Base-by-base conservation (phyloP, 2,329 filamentous ascomycete genomes). In the Nemania sp. region DNA sequence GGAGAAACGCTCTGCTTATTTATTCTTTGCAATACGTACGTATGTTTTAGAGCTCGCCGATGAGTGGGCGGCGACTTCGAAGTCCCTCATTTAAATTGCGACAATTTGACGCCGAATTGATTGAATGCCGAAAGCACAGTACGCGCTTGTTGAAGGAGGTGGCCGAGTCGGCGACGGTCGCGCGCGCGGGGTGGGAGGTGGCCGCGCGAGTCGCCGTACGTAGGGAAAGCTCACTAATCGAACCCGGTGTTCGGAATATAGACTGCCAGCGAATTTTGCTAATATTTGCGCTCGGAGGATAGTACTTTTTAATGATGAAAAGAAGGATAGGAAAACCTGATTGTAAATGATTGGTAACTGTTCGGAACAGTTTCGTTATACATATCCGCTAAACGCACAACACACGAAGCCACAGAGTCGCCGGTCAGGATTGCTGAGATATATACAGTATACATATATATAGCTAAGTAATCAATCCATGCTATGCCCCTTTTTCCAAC, bases 31-130 rank as follows among this genome's bases (percentile, higher is more conserved):
- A 17, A 14, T 28, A 23, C 8, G 33, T 17, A 31, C 4, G 6
- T n/a, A 11, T 39, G 28, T 19, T 45, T 42, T 31, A n/a, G n/a
- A n/a, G n/a, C n/a, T n/a, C n/a, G n/a, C 50, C 50, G 54, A 50
- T 40, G 49, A 49, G 53, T 56, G 52, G 49, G 53, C 49, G 53
- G 53, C 53, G 43, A 49, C n/a, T n/a, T n/a, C n/a, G n/a, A 12
- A 34, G 33, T 30, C 11, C n/a, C n/a, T n/a, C n/a, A n/a, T n/a
- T 36, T 39, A 26, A 12, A 40, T 40, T 40, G 39, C 22, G n/a
- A 17, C 22, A 15, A n/a, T 2, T 17, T 41, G 39, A 24, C 37
- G 8, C 19, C 19, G 14, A 26, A 41, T 4, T 28, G 26, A 28
- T 6, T 44, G 45, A 15, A 45, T 34, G 34, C 33, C 45, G 52